Base-by-base conservation (phyloP, 345 rosid genomes). In the Murraya koenigii region DNA sequence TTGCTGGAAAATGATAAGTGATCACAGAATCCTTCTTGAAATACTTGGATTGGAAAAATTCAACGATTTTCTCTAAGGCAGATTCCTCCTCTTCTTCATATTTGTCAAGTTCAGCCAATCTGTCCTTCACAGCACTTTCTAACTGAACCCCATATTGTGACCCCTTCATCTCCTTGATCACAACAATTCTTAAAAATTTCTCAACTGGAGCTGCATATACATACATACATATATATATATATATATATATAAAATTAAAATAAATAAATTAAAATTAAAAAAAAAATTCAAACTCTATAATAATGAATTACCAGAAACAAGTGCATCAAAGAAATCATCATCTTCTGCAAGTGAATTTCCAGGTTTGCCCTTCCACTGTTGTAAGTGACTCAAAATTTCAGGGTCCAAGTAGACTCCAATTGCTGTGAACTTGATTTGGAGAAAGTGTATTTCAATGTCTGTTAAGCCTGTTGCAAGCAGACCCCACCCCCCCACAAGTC, bases 71-170 rank as follows among this genome's bases (percentile, higher is more conserved):
- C 88, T 95, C 98, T 7, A 95, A 80, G 28, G 88, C 99, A 7
- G 72, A 87, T 81, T 93, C 99, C 77, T 95, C 99, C 73, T 93
- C 98, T 59, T 95, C 99, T 74, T 95, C 97, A 65, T 95, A 95
- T 82, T 91, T 88, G 81, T 95, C 99, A 3, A 73, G 93, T 3
- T 81, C 99, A 0, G 91, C 98, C 63, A 95, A 84, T 80, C 96
- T 82, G 79, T 95, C 99, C 80, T 97, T 93, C 77, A 95, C 98
- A 0, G 89, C 38, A 73, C 88, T 87, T 82, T 95, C 99, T 36
- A 95, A 83, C 74, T 92, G 97, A 28, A 90, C 97, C 32, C 98
- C 99, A 44, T 95, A 95, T 69, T 95, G 99, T 25, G 99, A 85
- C 30, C 99, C 99, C 61, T 95, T 95, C 41, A 95, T 92, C 82